A percentile compares a stretch with the other conserved stretches of the same genome.
These are phyloP conservation scores for Cyanidiococcus yangmingshanensis DNA, from an alignment of 23 red algal genomes.

Conservation along the genomic window DNA sequence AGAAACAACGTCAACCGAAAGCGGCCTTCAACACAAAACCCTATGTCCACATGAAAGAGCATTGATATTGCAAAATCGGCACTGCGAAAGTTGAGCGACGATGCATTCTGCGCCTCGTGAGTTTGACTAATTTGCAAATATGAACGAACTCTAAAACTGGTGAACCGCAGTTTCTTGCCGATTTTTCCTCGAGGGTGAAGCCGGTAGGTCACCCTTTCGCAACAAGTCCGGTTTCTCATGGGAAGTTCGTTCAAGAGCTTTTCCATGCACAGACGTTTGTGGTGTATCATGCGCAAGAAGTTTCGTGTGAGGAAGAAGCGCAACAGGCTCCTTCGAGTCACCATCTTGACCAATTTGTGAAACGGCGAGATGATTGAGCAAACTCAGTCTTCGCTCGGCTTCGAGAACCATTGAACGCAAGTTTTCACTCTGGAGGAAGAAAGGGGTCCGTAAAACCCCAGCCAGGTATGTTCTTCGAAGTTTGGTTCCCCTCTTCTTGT, in stretches of 20 bases:
- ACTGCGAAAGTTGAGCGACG: too few species aligned
- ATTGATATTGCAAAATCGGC: too few species aligned
- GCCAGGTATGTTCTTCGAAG: constrained; percentile 61
- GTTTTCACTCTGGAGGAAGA: constrained; percentile 9
- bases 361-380: background rate
- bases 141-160: too few species aligned
- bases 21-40: too few species aligned
- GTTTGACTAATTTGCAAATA: too few species aligned
- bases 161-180: background rate
- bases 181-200: background rate
- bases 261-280: background rate
- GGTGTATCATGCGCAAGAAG: too few species aligned
- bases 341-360: background rate
- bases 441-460: constrained; percentile 2
- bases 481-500: constrained; percentile 83
- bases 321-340: too few species aligned
- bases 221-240: background rate
- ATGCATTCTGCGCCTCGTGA: too few species aligned
- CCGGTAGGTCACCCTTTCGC: background rate
- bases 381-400: background rate
- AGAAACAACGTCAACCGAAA: too few species aligned
- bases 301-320: too few species aligned
- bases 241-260: background rate
- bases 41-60: too few species aligned
- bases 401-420: background rate